Evolutionary conservation across 129 eudicot genomes (phyloP), one percentile per base, ranked within the genome.

Genomic region (Chrysanthemum lavandulifolium): DNA sequence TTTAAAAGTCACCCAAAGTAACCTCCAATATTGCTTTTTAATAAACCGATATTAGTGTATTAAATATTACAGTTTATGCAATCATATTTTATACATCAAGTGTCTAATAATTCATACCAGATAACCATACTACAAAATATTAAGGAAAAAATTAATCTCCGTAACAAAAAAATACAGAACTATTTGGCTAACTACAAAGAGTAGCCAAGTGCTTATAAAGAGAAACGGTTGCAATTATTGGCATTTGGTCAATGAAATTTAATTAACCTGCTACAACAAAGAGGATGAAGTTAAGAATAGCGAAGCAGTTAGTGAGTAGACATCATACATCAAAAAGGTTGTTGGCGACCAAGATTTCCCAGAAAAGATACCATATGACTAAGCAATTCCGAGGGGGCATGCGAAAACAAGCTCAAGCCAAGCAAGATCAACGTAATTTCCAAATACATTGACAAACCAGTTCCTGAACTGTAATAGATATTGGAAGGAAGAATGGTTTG

Each of bases 351-450:
- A 91, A 11, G 92, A 78, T 54, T 85, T 87, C 1, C 75, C 80
- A 16, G 77, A 43, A 8, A 67, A 45, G 57, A 91, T 76, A 27
- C 77, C 97, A 52, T 87, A 83, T 25, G 84, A 65, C 43, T 74
- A 82, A 12, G 80, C 71, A 7, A 88, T 0, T 2, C 95, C 61
- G 16, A 87, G 86, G 13, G 91, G 97, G 95, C 95, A 91, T 0
- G 82, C 87, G 27, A 88, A 54, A 18, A 91, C 23, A 61, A 91
- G 83, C 85, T 88, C 88, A 21, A 86, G 63, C 92, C 92, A 88
- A 58, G 86, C 80, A 61, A 88, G 27, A 8, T 96, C 96, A 10
- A 88, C 86, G 9, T 86, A 91, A 58, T 91, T 89, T 40, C 82
- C 88, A 16, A 76, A 81, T 40, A 76, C 70, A 0, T 51, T 7